Conservation (phyloP, 768 basidiomycete species). For the Coprinopsis sp. region DNA sequence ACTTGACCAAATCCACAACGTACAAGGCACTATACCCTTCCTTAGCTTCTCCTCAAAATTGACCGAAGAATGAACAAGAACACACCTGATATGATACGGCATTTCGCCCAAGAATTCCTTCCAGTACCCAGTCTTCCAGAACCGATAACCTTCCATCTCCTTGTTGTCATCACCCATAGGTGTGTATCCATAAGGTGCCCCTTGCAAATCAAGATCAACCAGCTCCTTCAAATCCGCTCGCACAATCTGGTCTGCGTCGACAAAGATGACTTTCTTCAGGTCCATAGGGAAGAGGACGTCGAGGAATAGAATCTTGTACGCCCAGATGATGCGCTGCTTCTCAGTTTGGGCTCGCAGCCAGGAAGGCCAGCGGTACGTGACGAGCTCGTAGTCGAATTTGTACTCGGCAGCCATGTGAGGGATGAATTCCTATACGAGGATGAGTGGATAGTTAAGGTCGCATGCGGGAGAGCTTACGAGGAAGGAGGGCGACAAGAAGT, state of each 20-base stretch:
- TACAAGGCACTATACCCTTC: slow-evolving; percentile 71
- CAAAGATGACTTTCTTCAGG: slow-evolving; percentile 98
- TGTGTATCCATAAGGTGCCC: slow-evolving; percentile 92
- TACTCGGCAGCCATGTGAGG: slow-evolving; percentile 90
- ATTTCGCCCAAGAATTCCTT: slow-evolving; percentile 75
- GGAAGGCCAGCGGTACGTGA: slow-evolving; percentile 99
- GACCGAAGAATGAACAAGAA: neutral
- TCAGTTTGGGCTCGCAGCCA: slow-evolving; percentile 97
- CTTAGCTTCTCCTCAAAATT: slow-evolving; percentile 9
- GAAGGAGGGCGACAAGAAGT: slow-evolving; percentile 98
- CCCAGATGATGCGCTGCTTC: slow-evolving; percentile 99
- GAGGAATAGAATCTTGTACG: slow-evolving; percentile 98
- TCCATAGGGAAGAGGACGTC: slow-evolving; percentile 99
- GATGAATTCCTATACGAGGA: slow-evolving; percentile 72
- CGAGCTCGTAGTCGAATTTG: slow-evolving; percentile 92
- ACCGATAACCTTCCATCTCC: slow-evolving; percentile 97
- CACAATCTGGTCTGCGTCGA: slow-evolving; percentile 97
- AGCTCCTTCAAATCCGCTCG: slow-evolving; percentile 93
- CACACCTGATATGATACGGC: slow-evolving; percentile 94
- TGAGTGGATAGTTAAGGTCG: neutral
- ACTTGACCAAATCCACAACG: slow-evolving; percentile 91
- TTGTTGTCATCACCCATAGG: slow-evolving; percentile 95
- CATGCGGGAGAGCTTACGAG: slow-evolving; percentile 46
- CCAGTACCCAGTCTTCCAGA: slow-evolving; percentile 99
- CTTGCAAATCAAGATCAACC: slow-evolving; percentile 88